Base-by-base conservation (phyloP, 106 monocot species). In the Dendrobium chrysotoxum region DNA sequence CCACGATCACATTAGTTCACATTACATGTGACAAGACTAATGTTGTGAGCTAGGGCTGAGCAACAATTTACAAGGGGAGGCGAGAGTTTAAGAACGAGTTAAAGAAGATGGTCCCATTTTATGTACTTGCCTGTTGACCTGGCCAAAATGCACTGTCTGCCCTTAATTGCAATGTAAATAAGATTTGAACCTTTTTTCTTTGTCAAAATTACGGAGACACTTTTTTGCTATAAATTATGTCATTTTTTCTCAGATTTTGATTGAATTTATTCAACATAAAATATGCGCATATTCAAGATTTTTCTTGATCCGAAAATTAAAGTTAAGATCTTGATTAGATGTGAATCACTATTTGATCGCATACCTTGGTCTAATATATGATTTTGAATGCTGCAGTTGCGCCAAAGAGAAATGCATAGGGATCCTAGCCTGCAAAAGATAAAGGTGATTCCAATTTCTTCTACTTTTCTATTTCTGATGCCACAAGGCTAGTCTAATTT, bases 321-420 rank as follows among this genome's bases (percentile, higher is more conserved):
- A 50, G 12, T n/a, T 42, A 40, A 41, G 5, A 21, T 74, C 70
- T 70, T 70, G 70, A 70, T 35, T 70, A 31, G 35, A 31, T 70
- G 70, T 17, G 31, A 70, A 35, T 70, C 20, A 74, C 9, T 42
- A 41, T 74, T 61, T 28, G 31, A 70, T 70, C 25, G 15, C 28
- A 25, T 40, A 17, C 40, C 53, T 85, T 86, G 3, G 28, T 40
- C 39, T 81, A 40, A 73, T 8, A 23, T 25, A 64, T 67, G 25
- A 55, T 77, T 84, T 82, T 13, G 38, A 79, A 65, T 80, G 15
- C 77, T 85, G 40, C 86, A 96, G 96, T 53, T 93, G 53, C 89
- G 86, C 21, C 85, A 78, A 38, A 83, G 81, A 81, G 93, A 93
- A n/a, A 90, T 90, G 93, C 82, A 25, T 40, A 76, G 80, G 78